These are phyloP conservation scores for Spirogloea muscicola DNA, from an alignment of 139 green algal species.

Conservation along the genomic window DNA sequence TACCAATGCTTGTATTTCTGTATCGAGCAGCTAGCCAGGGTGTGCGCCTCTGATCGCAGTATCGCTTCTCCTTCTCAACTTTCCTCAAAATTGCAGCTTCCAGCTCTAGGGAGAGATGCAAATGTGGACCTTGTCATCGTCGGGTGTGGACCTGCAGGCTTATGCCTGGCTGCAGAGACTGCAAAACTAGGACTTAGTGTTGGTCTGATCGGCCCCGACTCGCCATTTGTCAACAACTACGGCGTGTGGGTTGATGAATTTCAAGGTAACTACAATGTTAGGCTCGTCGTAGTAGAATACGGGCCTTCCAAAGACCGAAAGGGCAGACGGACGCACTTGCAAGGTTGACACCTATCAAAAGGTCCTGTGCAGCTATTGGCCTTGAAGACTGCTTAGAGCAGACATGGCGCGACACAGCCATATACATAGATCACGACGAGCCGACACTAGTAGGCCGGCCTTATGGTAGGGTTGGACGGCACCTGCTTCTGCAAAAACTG, in stretches of 20 bases:
- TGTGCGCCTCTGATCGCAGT: too few relatives aligned
- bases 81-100: too few relatives aligned
- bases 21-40: too few relatives aligned
- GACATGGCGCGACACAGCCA: constrained; percentile 10
- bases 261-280: constrained; percentile 37
- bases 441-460: constrained; percentile 25
- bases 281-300: background rate
- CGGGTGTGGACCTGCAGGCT: constrained; percentile 84
- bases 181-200: constrained; percentile 71
- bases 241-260: constrained; percentile 65
- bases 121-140: constrained; percentile 48
- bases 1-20: too few relatives aligned
- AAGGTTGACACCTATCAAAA: background rate
- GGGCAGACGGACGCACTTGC: too few relatives aligned
- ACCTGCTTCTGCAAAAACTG: constrained; percentile 35
- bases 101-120: background rate
- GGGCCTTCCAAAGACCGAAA: too few relatives aligned
- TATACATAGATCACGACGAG: constrained; percentile 34
- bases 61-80: too few relatives aligned
- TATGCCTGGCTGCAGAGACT: constrained; percentile 80
- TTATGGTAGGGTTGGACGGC: constrained; percentile 44
- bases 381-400: constrained; percentile 41
- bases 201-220: constrained; percentile 65
- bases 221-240: constrained; percentile 90
- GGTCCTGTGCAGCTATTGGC: constrained; percentile 41